Base-by-base conservation (phyloP, 371 early-diverging fungal genomes). In the Batrachochytrium dendrobatidis region DNA sequence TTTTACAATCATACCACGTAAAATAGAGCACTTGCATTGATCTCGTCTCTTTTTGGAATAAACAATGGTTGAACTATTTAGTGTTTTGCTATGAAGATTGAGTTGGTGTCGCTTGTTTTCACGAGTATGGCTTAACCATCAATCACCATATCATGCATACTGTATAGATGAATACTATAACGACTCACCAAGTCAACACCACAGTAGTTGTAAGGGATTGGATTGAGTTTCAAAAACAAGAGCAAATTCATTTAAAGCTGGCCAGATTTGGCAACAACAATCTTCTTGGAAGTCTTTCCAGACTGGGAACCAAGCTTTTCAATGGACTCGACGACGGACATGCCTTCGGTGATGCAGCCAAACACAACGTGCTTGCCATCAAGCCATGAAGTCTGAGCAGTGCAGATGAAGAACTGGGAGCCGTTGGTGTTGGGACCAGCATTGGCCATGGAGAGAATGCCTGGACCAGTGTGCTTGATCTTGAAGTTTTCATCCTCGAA, bases 341-440 rank as follows among this genome's bases (percentile, higher is more conserved):
- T 58, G 49, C 96, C 69, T 56, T 67, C 65, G 32, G 51, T 54
- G 58, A 72, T 67, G 18, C 30, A 34, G 55, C 99, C 99, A 74
- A 99, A 99, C 35, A 99, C 99, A 60, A 94, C 95, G 85, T 99
- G 99, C 83, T 93, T 95, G 66, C 92, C 92, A 78, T 99, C 95
- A 65, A 99, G 87, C 98, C 97, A 62, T 34, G 58, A 18, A 53
- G 62, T 62, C 60, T 65, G 58, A 62, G 56, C 65, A 46, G 73
- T 75, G 64, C 71, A 72, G 60, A 72, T 63, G 72, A 98, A 98
- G 87, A 99, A 99, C 81, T 99, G 99, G 64, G 92, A 92, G 60
- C 98, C 98, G 83, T 99, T 99, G 79, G 98, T 86, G 65, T 84
- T 72, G 53, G 76, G 73, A 10, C 84, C 66, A 59, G 72, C 72